Percentiles rank a stretch among this genome's conserved stretches.
phyloP scores from a whole-genome alignment of 2,329 filamentous ascomycete genomes.

The Fusarium concolor region DNA sequence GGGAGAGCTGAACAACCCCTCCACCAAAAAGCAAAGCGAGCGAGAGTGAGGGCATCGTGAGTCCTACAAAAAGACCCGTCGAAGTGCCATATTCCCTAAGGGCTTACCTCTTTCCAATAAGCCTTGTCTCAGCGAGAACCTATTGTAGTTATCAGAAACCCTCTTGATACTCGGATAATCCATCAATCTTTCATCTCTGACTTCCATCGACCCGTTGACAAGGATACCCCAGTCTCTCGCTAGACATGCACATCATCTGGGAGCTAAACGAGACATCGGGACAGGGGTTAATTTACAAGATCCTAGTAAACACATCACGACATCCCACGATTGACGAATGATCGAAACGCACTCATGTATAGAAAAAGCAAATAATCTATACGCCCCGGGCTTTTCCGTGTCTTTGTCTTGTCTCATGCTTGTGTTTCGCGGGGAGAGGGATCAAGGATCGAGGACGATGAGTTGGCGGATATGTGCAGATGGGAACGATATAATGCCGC shows the following conservation, averaged over 20 bases:
- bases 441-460: not conserved
- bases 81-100: not conserved
- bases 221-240: constrained; percentile 3
- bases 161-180: not conserved
- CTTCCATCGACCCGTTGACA: not conserved
- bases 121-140: not conserved
- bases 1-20: not conserved
- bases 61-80: not conserved
- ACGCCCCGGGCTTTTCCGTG: constrained; percentile 2
- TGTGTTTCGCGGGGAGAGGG: constrained; percentile 3
- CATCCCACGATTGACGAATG: not conserved
- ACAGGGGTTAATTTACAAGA: constrained; percentile 4
- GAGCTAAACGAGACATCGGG: constrained; percentile 7
- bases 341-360: not conserved
- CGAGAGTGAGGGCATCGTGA: not conserved
- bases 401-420: not conserved
- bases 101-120: too few species aligned
- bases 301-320: not conserved
- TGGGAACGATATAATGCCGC: constrained; percentile 5
- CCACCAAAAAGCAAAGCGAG: not conserved
- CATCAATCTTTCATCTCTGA: not conserved
- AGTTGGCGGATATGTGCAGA: not conserved
- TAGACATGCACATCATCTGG: constrained; percentile 18
- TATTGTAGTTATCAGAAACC: not conserved
- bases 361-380: constrained; percentile 9